Percentiles rank a stretch among this genome's conserved stretches.
Conservation (phyloP, 2,329 filamentous ascomycete species). For the Fusarium brevicatenulatum region DNA sequence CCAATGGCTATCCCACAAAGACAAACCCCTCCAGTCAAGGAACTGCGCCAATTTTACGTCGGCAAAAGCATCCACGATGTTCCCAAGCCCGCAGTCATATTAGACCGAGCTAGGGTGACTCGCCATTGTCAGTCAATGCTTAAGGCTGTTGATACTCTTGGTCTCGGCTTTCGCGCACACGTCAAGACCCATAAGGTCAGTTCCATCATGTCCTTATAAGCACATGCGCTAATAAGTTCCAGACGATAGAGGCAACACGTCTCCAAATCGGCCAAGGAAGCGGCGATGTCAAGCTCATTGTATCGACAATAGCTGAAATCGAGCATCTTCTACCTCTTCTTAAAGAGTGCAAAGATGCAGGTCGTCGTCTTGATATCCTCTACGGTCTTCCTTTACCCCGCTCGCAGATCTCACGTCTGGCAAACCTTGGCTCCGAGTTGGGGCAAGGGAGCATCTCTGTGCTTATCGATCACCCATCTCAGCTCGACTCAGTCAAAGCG, state of each 20-base stretch:
- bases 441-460: constrained; percentile 60
- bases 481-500: constrained; percentile 50
- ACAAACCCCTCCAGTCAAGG: constrained; percentile 4
- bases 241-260: constrained; percentile 65
- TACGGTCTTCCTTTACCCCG: constrained; percentile 70
- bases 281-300: constrained; percentile 62
- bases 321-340: constrained; percentile 64
- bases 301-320: constrained; percentile 68
- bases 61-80: constrained; percentile 48
- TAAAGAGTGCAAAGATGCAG: constrained; percentile 47
- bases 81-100: constrained; percentile 64
- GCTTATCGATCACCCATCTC: constrained; percentile 66
- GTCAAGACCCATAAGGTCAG: constrained; percentile 73
- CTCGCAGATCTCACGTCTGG: constrained; percentile 63
- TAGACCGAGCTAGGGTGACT: constrained; percentile 64
- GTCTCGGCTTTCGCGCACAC: constrained; percentile 68
- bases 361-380: constrained; percentile 54
- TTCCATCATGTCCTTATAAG: fast-evolving
- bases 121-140: constrained; percentile 69
- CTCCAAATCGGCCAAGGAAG: constrained; percentile 61
- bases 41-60: constrained; percentile 41
- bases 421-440: constrained; percentile 56
- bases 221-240: fast-evolving
- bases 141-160: constrained; percentile 57
- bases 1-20: constrained; percentile 43